Evolutionary conservation across 2,329 filamentous ascomycete species (phyloP).

Genomic region (Xylariomycetidae sp.): DNA sequence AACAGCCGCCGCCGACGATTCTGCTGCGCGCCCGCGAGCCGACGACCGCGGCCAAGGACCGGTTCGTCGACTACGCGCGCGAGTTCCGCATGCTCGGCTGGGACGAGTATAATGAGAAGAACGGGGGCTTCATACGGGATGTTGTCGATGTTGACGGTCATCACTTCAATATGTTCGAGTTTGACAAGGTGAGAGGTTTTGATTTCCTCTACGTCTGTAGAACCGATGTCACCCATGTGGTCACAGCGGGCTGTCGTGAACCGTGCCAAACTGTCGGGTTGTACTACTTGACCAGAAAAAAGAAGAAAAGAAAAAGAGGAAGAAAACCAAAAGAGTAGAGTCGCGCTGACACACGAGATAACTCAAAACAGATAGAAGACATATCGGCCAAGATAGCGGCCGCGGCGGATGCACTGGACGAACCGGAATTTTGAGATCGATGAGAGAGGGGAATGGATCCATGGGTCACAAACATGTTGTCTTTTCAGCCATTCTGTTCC

Average conservation of each 20-base stretch:
- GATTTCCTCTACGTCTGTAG: not conserved
- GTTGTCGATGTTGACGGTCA: slow-evolving; percentile 47
- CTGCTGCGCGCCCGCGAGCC: slow-evolving; percentile 40
- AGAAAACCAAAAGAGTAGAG: slow-evolving; percentile 3
- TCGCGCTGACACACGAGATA: too few relatives aligned
- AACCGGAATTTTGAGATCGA: slow-evolving; percentile 6
- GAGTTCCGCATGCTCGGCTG: slow-evolving; percentile 42
- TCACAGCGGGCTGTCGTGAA: too few relatives aligned
- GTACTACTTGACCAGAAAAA: not conserved
- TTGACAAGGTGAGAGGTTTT: slow-evolving; percentile 19
- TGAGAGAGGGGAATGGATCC: too few relatives aligned
- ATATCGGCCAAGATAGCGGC: slow-evolving; percentile 20
- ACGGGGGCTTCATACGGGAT: slow-evolving; percentile 36
- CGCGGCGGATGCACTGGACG: slow-evolving; percentile 20
- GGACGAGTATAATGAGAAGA: slow-evolving; percentile 34
- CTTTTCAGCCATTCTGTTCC: slow-evolving; percentile 6
- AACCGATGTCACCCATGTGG: too few relatives aligned
- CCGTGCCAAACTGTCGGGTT: too few relatives aligned
- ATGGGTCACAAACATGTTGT: too few relatives aligned
- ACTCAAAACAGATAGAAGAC: slow-evolving; percentile 18
- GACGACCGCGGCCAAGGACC: slow-evolving; percentile 20
- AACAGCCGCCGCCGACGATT: slow-evolving; percentile 34
- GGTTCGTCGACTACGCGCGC: slow-evolving; percentile 40
- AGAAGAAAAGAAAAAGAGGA: not conserved
- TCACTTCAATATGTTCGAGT: slow-evolving; percentile 38